Percentiles rank a stretch among this genome's conserved stretches.
Evolutionary conservation across 2,329 filamentous ascomycete species (phyloP).

Genomic region (Aspergillus sojae): DNA sequence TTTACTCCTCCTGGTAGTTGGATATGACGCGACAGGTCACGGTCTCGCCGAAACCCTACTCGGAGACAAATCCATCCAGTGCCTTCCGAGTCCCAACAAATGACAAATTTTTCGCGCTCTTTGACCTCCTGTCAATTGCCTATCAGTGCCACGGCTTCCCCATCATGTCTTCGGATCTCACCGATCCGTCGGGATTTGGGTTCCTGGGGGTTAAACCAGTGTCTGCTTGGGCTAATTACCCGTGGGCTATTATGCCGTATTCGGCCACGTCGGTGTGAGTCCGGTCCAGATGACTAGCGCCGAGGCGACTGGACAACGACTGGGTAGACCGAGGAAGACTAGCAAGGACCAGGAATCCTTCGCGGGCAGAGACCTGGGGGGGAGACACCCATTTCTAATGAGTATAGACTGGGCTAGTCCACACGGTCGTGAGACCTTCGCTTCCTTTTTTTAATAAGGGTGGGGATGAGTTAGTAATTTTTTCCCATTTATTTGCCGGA

Average conservation of each 20-base stretch:
- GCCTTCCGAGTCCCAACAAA: not conserved
- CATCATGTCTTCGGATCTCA: not conserved
- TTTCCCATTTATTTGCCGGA: not conserved
- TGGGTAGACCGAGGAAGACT: not conserved
- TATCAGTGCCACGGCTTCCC: conserved; percentile 6
- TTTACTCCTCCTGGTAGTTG: not conserved
- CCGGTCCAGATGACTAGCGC: not conserved
- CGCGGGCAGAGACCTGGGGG: not conserved
- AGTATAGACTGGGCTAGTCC: not conserved
- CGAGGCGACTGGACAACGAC: not conserved
- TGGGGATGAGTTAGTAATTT: not conserved
- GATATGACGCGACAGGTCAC: not conserved
- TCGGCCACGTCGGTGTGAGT: not conserved
- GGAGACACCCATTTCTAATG: not conserved
- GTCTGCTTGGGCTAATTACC: no score
- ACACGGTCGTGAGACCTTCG: not conserved
- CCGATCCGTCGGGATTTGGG: not conserved
- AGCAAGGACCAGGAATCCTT: not conserved
- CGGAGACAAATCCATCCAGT: not conserved
- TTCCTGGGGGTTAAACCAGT: not conserved
- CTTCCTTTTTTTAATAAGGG: not conserved
- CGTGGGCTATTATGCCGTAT: not conserved
- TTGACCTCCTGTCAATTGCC: not conserved
- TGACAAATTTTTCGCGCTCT: not conserved
- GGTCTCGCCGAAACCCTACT: not conserved